Base-by-base conservation (phyloP, 805 yeast genomes). In the Hanseniaspora taiwanica region DNA sequence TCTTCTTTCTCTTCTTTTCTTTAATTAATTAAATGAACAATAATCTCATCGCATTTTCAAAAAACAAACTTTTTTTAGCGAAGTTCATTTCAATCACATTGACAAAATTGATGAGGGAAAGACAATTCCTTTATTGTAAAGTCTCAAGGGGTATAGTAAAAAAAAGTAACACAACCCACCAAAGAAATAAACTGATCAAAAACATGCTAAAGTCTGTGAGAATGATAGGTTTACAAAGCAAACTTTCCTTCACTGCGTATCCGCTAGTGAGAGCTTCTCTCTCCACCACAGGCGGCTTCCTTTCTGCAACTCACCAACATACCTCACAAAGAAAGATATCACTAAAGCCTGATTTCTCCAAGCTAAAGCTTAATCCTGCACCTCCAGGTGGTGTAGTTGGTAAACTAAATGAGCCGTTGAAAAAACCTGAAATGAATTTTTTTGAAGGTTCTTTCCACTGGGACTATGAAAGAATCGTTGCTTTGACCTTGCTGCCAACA, bases 301-400 rank as follows among this genome's bases (percentile, higher is more conserved):
- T n/a, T n/a, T n/a, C n/a, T n/a, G n/a, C n/a, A n/a, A 23, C 10
- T 23, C 10, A 23, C 25, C 25, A 23, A 23, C 25, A 9, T n/a
- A 13, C 14, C 4, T 29, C 33, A 29, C 18, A 13, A 10, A 16
- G 33, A n/a, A n/a, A 29, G 13, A n/a, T 29, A 13, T 29, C 33
- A n/a, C 14, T 13, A 18, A 29, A n/a, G 14, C 33, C 33, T 16
- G 14, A 29, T 14, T 47, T 58, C 27, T 38, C 50, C 10, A 58
- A 56, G 38, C 51, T 56, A 38, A 74, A 69, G 50, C 63, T 73
- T 37, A 72, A 64, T 38, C 73, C 74, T 37, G 82, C 79, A 55
- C 87, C 87, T n/a, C 81, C 84, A 32, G 89, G 89, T 16, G 62
- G 68, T 54, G 72, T 81, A 42, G 73, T 74, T 17, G 91, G 87